Percentiles rank a stretch among this genome's conserved stretches.
phyloP scores from a whole-genome alignment of 2,329 filamentous ascomycete genomes.

The Diaporthe sp. region DNA sequence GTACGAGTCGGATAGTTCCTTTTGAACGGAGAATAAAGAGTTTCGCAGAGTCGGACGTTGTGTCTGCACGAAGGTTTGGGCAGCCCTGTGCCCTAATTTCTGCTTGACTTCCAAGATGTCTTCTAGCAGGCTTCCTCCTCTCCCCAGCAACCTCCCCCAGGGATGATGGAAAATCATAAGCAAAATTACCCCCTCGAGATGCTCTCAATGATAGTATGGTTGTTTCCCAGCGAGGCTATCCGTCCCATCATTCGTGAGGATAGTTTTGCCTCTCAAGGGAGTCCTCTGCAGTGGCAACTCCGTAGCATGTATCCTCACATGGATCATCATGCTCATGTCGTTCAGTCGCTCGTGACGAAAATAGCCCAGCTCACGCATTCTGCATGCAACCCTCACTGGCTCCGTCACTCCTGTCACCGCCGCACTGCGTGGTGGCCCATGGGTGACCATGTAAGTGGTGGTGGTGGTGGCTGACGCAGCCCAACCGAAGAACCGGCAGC shows the following conservation, averaged over 20 bases:
- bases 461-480: constrained; percentile 13
- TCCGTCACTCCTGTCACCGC: not conserved
- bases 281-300: constrained; percentile 20
- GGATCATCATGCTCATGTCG: not conserved
- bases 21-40: no score
- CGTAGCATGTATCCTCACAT: not conserved
- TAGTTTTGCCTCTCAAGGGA: not conserved
- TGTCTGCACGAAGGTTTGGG: not conserved
- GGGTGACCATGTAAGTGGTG: not conserved
- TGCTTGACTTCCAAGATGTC: not conserved
- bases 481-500: constrained; percentile 15
- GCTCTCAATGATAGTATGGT: not conserved
- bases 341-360: not conserved
- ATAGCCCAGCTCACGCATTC: not conserved
- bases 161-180: not conserved
- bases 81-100: not conserved
- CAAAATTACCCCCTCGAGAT: no score
- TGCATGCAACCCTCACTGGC: not conserved
- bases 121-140: not conserved
- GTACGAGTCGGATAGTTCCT: not conserved
- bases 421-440: not conserved
- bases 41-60: not conserved
- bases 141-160: not conserved
- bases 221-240: not conserved
- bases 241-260: not conserved